Base-by-base conservation (phyloP, 2,329 filamentous ascomycete genomes). In the Neurospora crassa region DNA sequence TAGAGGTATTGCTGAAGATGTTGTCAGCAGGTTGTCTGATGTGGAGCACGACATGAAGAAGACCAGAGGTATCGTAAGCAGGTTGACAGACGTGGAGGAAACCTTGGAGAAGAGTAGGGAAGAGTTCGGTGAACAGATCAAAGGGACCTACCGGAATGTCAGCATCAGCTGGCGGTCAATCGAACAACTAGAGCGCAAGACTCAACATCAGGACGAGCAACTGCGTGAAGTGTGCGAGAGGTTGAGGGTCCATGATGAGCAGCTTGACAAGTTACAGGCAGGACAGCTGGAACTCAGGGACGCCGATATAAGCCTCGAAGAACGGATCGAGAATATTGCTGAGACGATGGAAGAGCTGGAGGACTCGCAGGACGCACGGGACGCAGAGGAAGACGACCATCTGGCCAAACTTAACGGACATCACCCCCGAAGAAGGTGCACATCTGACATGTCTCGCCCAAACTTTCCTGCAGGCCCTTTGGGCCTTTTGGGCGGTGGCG, bases 91-190 rank as follows among this genome's bases (percentile, higher is more conserved):
- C 45, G 77, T 87, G 29, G 87, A 89, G 75, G 87, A 88, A 59
- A 80, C 84, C 1, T 79, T 88, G 8, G 87, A 89, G 72, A 85
- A 80, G 74, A 84, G 81, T 76, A 84, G 80, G 72, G 83, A 83
- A 34, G 87, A 89, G 37, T 79, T 82, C n/a, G 79, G 81, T 42
- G 80, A 83, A 53, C 85, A 88, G 69, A 82, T 88, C 72, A 87
- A 85, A 73, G 82, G 80, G n/a, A 82, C 85, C 18, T 88, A 88
- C 76, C 82, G 83, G 12, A 87, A 87, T 72, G 83, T 88, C 40
- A 83, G 82, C 72, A 83, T 85, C 18, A 83, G 86, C 41, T 89
- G 87, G 86, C 80, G 84, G 70, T 82, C 84, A 2, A 83, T 87
- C 20, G 80, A 83, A 59, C 82, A 84, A 71, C 76, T 86, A 40